Evolutionary conservation across 2,329 filamentous ascomycete genomes (phyloP).

Genomic region (Aspergillus intermedius): DNA sequence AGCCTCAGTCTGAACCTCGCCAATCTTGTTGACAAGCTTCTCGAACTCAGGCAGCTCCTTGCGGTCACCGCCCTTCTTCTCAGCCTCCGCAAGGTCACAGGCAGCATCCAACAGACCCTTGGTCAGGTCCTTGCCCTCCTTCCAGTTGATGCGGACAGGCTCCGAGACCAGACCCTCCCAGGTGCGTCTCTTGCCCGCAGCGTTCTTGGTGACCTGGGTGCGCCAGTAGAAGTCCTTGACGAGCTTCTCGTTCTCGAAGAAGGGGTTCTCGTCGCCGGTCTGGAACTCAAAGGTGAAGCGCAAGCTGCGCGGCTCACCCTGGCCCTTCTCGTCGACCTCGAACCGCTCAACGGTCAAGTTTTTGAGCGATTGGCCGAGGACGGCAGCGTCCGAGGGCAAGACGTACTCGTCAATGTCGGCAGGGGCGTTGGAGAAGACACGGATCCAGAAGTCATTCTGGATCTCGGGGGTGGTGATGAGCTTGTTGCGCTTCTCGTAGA

Average conservation of each 20-base stretch:
- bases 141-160: slow-evolving; percentile 84
- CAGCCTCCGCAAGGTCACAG: slow-evolving; percentile 61
- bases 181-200: slow-evolving; percentile 44
- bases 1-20: slow-evolving; percentile 30
- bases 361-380: slow-evolving; percentile 63
- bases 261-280: slow-evolving; percentile 58
- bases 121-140: slow-evolving; percentile 77
- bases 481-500: slow-evolving; percentile 70
- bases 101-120: slow-evolving; percentile 70
- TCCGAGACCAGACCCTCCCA: slow-evolving; percentile 78
- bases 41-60: slow-evolving; percentile 48
- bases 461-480: slow-evolving; percentile 60
- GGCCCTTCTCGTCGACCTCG: slow-evolving; percentile 56
- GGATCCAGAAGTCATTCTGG: slow-evolving; percentile 74
- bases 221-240: slow-evolving; percentile 93
- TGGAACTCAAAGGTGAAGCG: slow-evolving; percentile 70
- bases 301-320: slow-evolving; percentile 74
- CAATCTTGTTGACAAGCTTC: slow-evolving; percentile 47
- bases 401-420: slow-evolving; percentile 83
- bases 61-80: slow-evolving; percentile 47
- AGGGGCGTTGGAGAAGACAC: slow-evolving; percentile 82
- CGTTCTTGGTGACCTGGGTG: slow-evolving; percentile 44
- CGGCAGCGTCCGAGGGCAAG: slow-evolving; percentile 63
- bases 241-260: slow-evolving; percentile 69
- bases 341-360: slow-evolving; percentile 70